phyloP scores from a whole-genome alignment of 1,284 basidiomycete genomes.

The Trametes pubescens region DNA sequence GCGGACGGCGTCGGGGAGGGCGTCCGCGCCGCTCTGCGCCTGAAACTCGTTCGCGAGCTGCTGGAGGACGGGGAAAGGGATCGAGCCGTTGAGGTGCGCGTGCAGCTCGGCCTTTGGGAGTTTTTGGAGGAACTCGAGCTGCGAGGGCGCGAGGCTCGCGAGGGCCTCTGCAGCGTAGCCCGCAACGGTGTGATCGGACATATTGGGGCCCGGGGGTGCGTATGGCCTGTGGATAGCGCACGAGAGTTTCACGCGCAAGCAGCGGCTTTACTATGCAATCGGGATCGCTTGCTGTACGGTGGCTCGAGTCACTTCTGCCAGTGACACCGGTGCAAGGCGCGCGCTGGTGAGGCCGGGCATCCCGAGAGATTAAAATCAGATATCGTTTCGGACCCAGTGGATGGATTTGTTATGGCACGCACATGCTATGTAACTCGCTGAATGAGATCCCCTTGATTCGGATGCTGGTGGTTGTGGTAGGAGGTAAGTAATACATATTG shows the following conservation, averaged over 20 bases:
- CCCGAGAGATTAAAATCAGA: too few species aligned
- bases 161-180: constrained; percentile 55
- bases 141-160: constrained; percentile 54
- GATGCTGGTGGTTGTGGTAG: background rate
- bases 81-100: constrained; percentile 84
- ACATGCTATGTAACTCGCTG: too few species aligned
- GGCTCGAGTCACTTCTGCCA: too few species aligned
- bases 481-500: background rate
- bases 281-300: too few species aligned
- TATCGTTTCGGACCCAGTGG: too few species aligned
- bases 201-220: background rate
- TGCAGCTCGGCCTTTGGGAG: constrained; percentile 85
- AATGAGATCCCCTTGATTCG: too few species aligned
- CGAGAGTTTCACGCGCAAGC: too few species aligned
- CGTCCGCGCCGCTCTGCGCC: constrained; percentile 30
- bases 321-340: too few species aligned
- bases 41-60: constrained; percentile 66
- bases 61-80: constrained; percentile 71
- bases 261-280: too few species aligned
- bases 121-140: constrained; percentile 63
- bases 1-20: constrained; percentile 46
- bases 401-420: too few species aligned
- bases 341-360: too few species aligned
- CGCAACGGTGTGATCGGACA: constrained; percentile 31
- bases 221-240: background rate